These are phyloP conservation scores for Protea cynaroides DNA, from an alignment of 164 flowering plant genomes.

Conservation along the genomic window DNA sequence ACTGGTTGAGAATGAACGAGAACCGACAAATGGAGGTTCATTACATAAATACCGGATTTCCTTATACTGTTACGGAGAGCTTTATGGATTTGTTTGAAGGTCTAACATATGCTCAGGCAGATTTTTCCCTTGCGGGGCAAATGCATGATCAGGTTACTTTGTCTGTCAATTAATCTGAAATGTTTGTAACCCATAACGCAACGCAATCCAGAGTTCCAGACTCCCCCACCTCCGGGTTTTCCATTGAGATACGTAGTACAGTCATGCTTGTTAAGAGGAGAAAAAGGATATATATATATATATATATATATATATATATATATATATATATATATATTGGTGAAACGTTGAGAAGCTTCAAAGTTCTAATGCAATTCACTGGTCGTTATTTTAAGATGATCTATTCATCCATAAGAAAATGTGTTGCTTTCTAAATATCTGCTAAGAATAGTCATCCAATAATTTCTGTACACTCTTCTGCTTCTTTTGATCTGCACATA, in stretches of 20 bases:
- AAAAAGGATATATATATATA: too few species aligned
- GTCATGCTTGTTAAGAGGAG: neutral
- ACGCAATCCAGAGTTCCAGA: too few species aligned
- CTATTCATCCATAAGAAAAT: neutral
- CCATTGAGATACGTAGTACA: neutral
- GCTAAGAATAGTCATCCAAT: neutral
- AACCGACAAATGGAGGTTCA: conserved; percentile 58
- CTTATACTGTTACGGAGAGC: conserved; percentile 58
- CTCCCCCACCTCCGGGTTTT: too few species aligned
- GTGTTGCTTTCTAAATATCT: neutral
- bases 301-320: too few species aligned
- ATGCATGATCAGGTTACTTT: conserved; percentile 49
- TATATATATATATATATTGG: too few species aligned
- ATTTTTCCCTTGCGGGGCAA: conserved; percentile 31
- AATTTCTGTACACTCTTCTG: neutral
- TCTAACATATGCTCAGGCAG: conserved; percentile 35
- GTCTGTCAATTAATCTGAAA: too few species aligned
- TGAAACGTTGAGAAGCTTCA: too few species aligned
- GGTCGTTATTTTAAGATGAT: too few species aligned
- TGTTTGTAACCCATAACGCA: too few species aligned
- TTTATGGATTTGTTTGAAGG: conserved; percentile 76
- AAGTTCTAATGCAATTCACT: too few species aligned
- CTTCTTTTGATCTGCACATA: neutral
- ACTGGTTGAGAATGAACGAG: conserved; percentile 33
- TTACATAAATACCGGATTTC: conserved; percentile 67